Evolutionary conservation across 2,329 filamentous ascomycete species (phyloP).

Genomic region (Pseudogymnoascus sp.): DNA sequence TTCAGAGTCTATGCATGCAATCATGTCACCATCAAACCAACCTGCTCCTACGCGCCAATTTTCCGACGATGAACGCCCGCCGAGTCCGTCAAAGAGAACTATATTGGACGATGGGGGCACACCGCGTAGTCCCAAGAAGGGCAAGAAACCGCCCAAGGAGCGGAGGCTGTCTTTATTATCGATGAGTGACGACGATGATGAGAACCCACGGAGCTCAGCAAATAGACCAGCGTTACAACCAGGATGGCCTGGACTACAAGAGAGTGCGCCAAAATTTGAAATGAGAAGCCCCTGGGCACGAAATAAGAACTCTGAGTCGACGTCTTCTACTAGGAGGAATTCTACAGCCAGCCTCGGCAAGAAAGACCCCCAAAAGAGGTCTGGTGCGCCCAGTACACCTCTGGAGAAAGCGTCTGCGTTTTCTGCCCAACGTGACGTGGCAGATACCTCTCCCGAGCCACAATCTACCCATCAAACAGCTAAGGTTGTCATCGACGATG

Average conservation of each 20-base stretch:
- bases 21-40: slow-evolving; percentile 15
- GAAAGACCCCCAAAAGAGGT: neutral
- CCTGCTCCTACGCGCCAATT: neutral
- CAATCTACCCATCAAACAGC: neutral
- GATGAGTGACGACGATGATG: slow-evolving; percentile 7
- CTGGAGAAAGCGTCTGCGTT: neutral
- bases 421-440: neutral
- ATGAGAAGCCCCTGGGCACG: neutral
- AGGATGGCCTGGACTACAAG: neutral
- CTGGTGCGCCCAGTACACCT: neutral
- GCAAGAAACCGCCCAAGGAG: neutral
- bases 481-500: neutral
- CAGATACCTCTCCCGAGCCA: neutral
- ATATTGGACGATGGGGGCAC: slow-evolving; percentile 14
- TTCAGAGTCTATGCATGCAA: slow-evolving; percentile 6
- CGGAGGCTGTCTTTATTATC: neutral
- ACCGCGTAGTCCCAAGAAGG: slow-evolving; percentile 12
- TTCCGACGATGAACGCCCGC: neutral
- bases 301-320: neutral
- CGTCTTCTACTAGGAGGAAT: neutral
- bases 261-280: neutral
- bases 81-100: neutral
- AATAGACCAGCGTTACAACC: neutral
- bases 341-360: neutral
- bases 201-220: neutral